Percentiles rank a stretch among this genome's conserved stretches.
phyloP scores from a whole-genome alignment of 164 flowering plant genomes.

The Chimonanthus salicifolius region DNA sequence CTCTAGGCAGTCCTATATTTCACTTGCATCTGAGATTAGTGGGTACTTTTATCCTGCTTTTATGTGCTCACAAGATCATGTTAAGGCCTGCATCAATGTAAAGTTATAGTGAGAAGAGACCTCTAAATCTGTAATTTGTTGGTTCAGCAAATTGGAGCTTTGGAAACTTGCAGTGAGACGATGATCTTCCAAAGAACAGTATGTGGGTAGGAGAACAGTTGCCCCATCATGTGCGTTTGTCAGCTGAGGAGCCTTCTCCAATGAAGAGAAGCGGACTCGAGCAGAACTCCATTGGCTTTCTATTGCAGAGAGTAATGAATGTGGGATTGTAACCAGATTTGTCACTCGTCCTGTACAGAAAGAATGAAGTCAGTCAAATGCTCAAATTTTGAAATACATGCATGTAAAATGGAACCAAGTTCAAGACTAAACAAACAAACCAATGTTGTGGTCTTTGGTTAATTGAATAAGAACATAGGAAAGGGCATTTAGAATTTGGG shows the following conservation, averaged over 20 bases:
- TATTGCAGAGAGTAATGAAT: slow-evolving; percentile 19
- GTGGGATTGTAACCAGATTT: slow-evolving; percentile 38
- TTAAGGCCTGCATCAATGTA: not conserved
- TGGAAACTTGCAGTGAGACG: slow-evolving; percentile 8
- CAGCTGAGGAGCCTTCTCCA: slow-evolving; percentile 42
- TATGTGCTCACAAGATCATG: not conserved
- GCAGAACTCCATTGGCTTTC: slow-evolving; percentile 21
- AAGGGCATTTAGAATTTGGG: not conserved
- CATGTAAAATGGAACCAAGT: not conserved
- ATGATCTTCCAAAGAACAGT: slow-evolving; percentile 22
- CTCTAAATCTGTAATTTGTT: slow-evolving; percentile 41
- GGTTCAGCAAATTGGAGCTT: slow-evolving; percentile 21
- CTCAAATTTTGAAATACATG: not conserved
- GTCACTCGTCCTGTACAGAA: slow-evolving; percentile 38
- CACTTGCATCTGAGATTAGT: too few relatives aligned
- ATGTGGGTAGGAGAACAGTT: slow-evolving; percentile 17
- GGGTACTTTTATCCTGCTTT: not conserved
- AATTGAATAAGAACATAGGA: not conserved
- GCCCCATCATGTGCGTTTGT: slow-evolving; percentile 19
- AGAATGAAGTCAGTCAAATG: not conserved
- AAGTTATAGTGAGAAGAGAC: slow-evolving; percentile 17
- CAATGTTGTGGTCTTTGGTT: not conserved
- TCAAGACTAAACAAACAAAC: not conserved
- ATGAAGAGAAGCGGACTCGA: slow-evolving; percentile 25
- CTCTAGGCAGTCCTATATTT: too few relatives aligned